These are phyloP conservation scores for Bipolaris gigantea DNA, from an alignment of 2,329 filamentous ascomycete species.

Conservation along the genomic window DNA sequence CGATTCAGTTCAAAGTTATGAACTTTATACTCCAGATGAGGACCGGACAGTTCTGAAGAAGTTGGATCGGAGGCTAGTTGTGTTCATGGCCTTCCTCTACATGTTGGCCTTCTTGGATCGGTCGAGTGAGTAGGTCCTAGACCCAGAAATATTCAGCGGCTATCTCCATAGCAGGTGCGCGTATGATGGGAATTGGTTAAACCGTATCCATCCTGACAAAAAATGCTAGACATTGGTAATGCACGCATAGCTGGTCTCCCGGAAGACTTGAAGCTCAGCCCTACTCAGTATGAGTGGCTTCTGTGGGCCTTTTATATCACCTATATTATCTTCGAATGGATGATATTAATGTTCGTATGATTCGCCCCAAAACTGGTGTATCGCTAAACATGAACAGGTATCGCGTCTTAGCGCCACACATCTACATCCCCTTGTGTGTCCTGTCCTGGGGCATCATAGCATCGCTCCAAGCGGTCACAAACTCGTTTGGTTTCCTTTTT, in stretches of 20 bases:
- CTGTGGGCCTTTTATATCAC: constrained; percentile 66
- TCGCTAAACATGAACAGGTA: constrained; percentile 44
- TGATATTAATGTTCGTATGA: constrained; percentile 58
- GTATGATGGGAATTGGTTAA: background rate
- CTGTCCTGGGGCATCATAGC: constrained; percentile 78
- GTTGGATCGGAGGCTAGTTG: constrained; percentile 75
- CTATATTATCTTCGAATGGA: constrained; percentile 67
- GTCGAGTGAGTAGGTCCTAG: constrained; percentile 62
- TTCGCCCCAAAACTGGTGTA: background rate
- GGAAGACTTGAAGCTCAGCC: constrained; percentile 57
- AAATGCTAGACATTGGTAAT: constrained; percentile 59
- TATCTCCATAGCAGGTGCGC: constrained; percentile 29
- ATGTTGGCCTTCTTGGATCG: constrained; percentile 84
- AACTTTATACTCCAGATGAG: constrained; percentile 67
- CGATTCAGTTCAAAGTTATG: constrained; percentile 48
- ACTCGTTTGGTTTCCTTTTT: constrained; percentile 58
- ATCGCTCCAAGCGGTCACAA: constrained; percentile 63
- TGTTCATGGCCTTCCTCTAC: constrained; percentile 81
- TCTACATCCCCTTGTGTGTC: constrained; percentile 67
- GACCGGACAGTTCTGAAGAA: constrained; percentile 71
- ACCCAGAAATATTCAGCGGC: background rate
- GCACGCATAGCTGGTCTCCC: constrained; percentile 63
- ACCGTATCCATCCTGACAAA: constrained; percentile 8
- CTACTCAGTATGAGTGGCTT: constrained; percentile 63
- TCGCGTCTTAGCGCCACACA: constrained; percentile 61